Evolutionary conservation across 345 rosid genomes (phyloP).

Genomic region (Eucalyptus lansdowneana): DNA sequence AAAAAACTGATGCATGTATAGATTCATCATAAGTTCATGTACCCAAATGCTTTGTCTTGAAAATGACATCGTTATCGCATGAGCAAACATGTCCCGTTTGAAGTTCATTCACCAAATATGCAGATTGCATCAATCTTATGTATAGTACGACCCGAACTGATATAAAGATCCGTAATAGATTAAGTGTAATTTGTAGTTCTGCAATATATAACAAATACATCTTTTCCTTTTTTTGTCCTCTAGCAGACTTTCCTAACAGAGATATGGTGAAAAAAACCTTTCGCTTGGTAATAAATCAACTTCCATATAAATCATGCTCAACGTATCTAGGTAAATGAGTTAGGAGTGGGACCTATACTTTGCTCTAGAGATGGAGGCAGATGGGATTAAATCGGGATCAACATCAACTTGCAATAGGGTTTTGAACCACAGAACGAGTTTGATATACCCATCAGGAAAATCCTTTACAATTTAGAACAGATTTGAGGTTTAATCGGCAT

Average conservation of each 20-base stretch:
- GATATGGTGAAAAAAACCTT: background rate
- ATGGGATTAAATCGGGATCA: background rate
- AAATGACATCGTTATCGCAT: background rate
- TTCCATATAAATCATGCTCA: background rate
- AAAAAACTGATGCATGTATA: background rate
- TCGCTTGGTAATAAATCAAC: background rate
- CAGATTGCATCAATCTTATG: background rate
- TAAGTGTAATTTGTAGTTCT: background rate
- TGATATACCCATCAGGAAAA: background rate
- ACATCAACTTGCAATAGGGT: background rate
- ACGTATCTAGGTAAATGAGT: background rate
- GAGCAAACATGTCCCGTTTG: background rate
- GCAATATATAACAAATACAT: background rate
- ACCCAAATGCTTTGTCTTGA: background rate
- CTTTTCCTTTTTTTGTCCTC: background rate
- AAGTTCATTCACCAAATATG: background rate
- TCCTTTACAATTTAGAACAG: background rate
- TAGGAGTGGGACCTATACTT: background rate
- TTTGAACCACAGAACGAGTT: background rate
- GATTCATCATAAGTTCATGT: background rate
- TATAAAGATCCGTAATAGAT: background rate
- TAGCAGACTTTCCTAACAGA: background rate
- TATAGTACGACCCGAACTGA: rapidly evolving
- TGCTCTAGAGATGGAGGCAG: background rate
- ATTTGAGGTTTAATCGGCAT: background rate